Percentiles rank a stretch among this genome's conserved stretches.
Evolutionary conservation across 352 stramenopile species (phyloP).

Genomic region (Phytopythium vexans): DNA sequence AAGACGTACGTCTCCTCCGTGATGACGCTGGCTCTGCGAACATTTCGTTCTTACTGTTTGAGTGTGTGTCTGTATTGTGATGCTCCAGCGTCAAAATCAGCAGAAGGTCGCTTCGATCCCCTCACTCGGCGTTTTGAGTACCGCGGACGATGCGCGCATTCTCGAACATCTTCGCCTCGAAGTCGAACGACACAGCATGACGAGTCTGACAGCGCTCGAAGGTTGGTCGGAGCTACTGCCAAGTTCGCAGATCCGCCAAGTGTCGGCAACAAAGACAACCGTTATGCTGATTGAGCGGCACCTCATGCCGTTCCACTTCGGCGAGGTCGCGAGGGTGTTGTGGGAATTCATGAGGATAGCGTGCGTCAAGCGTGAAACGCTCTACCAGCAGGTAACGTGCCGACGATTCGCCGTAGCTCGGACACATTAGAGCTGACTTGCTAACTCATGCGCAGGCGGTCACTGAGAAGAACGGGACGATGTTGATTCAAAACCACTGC

Average conservation of each 20-base stretch:
- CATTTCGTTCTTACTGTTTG: not conserved
- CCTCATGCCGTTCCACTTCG: constrained; percentile 3
- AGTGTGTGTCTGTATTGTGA: not conserved
- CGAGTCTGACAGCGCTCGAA: too few relatives aligned
- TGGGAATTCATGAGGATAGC: not conserved
- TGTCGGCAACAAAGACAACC: too few relatives aligned
- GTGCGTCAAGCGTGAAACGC: not conserved
- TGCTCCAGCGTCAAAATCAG: not conserved
- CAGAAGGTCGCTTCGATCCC: not conserved
- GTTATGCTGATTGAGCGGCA: not conserved
- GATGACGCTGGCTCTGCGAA: too few relatives aligned
- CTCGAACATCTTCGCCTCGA: too few relatives aligned
- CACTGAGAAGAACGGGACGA: too few relatives aligned
- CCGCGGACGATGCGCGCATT: not conserved
- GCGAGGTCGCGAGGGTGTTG: not conserved
- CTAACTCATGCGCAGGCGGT: too few relatives aligned
- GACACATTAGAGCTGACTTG: too few relatives aligned
- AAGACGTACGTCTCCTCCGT: too few relatives aligned
- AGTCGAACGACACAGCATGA: too few relatives aligned
- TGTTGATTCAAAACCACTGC: too few relatives aligned
- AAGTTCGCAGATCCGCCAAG: not conserved
- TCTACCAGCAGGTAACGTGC: not conserved
- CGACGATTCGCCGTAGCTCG: too few relatives aligned
- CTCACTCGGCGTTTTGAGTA: not conserved
- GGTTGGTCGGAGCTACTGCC: not conserved